These are phyloP conservation scores for Naganishia vishniacii DNA, from an alignment of 768 basidiomycete genomes.

Conservation along the genomic window DNA sequence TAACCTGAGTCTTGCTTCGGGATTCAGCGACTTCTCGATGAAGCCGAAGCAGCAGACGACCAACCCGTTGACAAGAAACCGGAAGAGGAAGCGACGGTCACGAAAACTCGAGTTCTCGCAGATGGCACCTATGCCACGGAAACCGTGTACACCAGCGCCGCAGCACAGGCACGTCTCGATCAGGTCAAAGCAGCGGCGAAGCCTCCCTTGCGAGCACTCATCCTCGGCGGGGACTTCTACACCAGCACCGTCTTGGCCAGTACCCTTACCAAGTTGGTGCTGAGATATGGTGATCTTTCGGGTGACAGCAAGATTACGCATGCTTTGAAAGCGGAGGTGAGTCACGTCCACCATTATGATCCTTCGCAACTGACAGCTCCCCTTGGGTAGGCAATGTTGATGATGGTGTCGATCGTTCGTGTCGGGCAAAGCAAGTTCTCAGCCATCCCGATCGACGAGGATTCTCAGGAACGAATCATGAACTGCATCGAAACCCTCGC, in stretches of 20 bases:
- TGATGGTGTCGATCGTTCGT: conserved; percentile 95
- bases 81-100: conserved; percentile 55
- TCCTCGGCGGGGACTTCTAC: conserved; percentile 95
- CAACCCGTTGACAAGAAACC: conserved; percentile 46
- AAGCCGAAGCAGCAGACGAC: conserved; percentile 60
- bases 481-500: conserved; percentile 92
- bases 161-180: conserved; percentile 60
- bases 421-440: conserved; percentile 96
- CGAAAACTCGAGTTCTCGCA: conserved; percentile 65
- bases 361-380: neutral
- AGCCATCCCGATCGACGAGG: conserved; percentile 93
- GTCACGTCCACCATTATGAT: conserved; percentile 24
- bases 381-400: conserved; percentile 73
- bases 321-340: conserved; percentile 75
- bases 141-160: conserved; percentile 66
- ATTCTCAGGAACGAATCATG: conserved; percentile 91
- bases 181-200: conserved; percentile 80
- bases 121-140: conserved; percentile 99
- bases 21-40: conserved; percentile 60
- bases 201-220: conserved; percentile 83
- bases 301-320: conserved; percentile 60
- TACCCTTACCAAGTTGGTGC: conserved; percentile 81
- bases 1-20: neutral
- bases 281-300: conserved; percentile 60
- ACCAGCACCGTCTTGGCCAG: conserved; percentile 86